phyloP scores from a whole-genome alignment of 257 asterid species.

The Dorcoceras hygrometricum region DNA sequence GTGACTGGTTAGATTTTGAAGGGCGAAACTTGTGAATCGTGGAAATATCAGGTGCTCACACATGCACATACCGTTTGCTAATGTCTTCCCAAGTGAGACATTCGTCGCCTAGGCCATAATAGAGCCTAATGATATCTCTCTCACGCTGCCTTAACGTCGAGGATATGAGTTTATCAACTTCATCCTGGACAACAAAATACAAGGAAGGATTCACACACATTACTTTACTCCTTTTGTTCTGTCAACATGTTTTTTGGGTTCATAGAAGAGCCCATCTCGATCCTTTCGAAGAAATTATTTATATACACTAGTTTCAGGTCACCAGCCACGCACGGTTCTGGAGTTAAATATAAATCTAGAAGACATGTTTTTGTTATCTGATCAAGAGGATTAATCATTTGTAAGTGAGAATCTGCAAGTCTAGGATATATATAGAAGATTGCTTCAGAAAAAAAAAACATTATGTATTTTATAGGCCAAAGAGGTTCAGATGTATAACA shows the following conservation, averaged over 20 bases:
- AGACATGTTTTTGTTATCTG: background rate
- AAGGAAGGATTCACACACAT: background rate
- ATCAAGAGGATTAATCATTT: background rate
- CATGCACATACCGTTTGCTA: constrained; percentile 60
- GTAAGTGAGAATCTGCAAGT: background rate
- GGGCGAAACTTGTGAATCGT: background rate
- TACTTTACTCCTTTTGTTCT: background rate
- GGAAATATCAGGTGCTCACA: background rate
- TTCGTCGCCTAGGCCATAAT: constrained; percentile 81
- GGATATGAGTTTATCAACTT: constrained; percentile 68
- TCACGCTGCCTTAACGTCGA: constrained; percentile 69
- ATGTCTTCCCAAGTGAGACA: constrained; percentile 98
- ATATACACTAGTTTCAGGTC: background rate
- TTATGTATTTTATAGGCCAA: too few species aligned
- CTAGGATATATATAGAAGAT: too few species aligned
- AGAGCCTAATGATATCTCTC: constrained; percentile 73
- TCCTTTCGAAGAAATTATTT: background rate
- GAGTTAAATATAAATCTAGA: background rate
- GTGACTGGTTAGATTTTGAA: background rate
- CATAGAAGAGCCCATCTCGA: background rate
- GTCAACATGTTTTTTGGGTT: background rate
- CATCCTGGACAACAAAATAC: constrained; percentile 52
- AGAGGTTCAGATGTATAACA: background rate
- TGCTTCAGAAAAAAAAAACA: too few species aligned
- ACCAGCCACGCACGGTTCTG: background rate